These are phyloP conservation scores for Boletellus deceptivus DNA, from an alignment of 1,284 basidiomycete species.

Conservation along the genomic window DNA sequence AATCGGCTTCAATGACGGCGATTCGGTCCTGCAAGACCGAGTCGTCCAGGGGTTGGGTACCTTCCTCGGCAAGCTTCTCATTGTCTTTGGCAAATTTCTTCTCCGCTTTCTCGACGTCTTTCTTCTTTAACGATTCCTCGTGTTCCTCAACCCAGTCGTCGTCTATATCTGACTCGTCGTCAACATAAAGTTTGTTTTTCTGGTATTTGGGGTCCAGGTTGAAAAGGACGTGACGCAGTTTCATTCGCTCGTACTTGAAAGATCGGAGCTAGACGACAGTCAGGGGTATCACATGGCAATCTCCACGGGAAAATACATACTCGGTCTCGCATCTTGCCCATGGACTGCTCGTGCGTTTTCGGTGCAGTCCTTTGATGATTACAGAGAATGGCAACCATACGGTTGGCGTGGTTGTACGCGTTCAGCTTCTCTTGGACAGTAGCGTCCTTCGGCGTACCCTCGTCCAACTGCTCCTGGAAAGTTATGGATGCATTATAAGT, in stretches of 20 bases:
- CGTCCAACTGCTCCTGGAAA: slow-evolving; percentile 85
- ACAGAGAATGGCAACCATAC: slow-evolving; percentile 92
- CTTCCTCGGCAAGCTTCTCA: slow-evolving; percentile 78
- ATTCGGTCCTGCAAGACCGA: slow-evolving; percentile 67
- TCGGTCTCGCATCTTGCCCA: slow-evolving; percentile 90
- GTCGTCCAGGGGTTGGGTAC: slow-evolving; percentile 54
- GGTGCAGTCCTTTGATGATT: slow-evolving; percentile 95
- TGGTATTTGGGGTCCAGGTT: slow-evolving; percentile 73
- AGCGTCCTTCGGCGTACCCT: slow-evolving; percentile 67
- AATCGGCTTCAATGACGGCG: slow-evolving; percentile 72
- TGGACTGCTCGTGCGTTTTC: slow-evolving; percentile 87
- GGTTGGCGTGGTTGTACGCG: slow-evolving; percentile 94
- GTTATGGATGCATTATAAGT: slow-evolving; percentile 97
- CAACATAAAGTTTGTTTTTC: slow-evolving; percentile 77
- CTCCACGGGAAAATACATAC: slow-evolving; percentile 42
- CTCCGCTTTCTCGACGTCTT: slow-evolving; percentile 82
- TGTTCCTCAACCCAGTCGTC: slow-evolving; percentile 86
- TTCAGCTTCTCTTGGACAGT: slow-evolving; percentile 91
- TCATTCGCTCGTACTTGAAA: slow-evolving; percentile 94
- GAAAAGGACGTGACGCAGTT: slow-evolving; percentile 81
- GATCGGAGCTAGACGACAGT: slow-evolving; percentile 53
- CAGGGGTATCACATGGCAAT: slow-evolving; percentile 5
- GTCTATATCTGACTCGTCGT: slow-evolving; percentile 90
- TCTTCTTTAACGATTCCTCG: slow-evolving; percentile 77
- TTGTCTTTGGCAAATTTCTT: slow-evolving; percentile 91